Base-by-base conservation (phyloP, 495 filamentous ascomycete species). In the Aspergillus ostianus region DNA sequence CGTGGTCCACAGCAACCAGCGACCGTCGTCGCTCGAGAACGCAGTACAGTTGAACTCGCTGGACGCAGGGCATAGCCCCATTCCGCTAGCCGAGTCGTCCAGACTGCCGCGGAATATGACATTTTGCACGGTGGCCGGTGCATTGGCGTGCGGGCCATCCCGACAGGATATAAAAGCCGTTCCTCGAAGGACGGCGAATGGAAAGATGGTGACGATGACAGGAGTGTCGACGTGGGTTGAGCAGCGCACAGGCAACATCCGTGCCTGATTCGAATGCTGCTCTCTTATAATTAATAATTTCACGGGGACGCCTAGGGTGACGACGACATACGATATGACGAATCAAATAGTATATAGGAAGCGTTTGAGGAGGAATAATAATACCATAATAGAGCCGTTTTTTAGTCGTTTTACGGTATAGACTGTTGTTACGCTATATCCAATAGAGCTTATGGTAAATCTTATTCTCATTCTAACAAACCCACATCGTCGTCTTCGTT, bases 1-100 rank as follows among this genome's bases (percentile, higher is more conserved):
- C 57, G 62, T 78, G 12, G 72, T 77, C 8, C 72, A 77, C 47
- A 67, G 70, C 2, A 70, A 69, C 12, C 56, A 70, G 45, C 69
- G 67, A 41, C 65, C 72, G 8, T 59, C 64, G 27, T 67, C 68
- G 3, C 36, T 74, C 23, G 64, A 63, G 7, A 64, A 72, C 49
- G 67, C 68, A 0, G 63, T 76, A 15, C 65, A 65, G 44, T 59
- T 75, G 44, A 62, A 61, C 26, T 69, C 69, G 9, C 56, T 69
- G 13, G 32, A 51, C 5, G n/a, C 20, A 56, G 53, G 10, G 26
- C 26, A 32, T 41, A 21, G n/a, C 21, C 46, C 21, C 19, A 13
- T 6, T 7, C 12, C 57, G 18, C 45, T 41, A 27, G 41, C 48
- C 0, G 29, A 56, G 1, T 57, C 61, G 46, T 58, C 59, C 13